Percentiles rank a stretch among this genome's conserved stretches.
Conservation (phyloP, 2,329 filamentous ascomycete species). For the Sporothrix brasiliensis region DNA sequence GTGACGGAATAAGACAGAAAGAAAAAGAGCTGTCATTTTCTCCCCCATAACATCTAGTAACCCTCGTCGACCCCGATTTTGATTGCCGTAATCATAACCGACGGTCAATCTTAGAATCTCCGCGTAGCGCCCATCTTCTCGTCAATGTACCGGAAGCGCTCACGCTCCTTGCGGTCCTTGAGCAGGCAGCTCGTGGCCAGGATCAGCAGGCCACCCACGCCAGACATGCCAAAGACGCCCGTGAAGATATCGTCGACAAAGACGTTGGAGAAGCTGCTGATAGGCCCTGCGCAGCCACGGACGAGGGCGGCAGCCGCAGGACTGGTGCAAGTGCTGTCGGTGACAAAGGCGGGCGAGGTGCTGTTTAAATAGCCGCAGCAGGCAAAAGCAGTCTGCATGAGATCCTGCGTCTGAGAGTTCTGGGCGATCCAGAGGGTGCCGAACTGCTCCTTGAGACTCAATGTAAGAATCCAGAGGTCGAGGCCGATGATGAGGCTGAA, state of each 20-base stretch:
- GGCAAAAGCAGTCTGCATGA: slow-evolving; percentile 72
- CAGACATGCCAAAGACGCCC: slow-evolving; percentile 76
- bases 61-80: neutral
- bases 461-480: slow-evolving; percentile 71
- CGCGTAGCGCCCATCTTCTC: slow-evolving; percentile 67
- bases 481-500: slow-evolving; percentile 69
- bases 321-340: slow-evolving; percentile 68
- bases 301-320: slow-evolving; percentile 70
- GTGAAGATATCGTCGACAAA: slow-evolving; percentile 79
- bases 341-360: slow-evolving; percentile 71
- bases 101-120: slow-evolving; percentile 47
- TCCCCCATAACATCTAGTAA: neutral
- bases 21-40: neutral
- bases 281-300: slow-evolving; percentile 68
- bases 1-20: neutral
- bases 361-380: slow-evolving; percentile 81
- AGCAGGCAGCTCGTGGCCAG: slow-evolving; percentile 73
- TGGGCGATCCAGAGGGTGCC: slow-evolving; percentile 63
- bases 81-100: neutral
- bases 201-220: slow-evolving; percentile 68
- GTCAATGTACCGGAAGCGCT: slow-evolving; percentile 78
- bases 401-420: slow-evolving; percentile 59
- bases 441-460: slow-evolving; percentile 67
- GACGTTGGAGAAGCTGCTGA: slow-evolving; percentile 69
- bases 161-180: slow-evolving; percentile 78